phyloP scores from a whole-genome alignment of 257 asterid species.

The Przewalskia tangutica region DNA sequence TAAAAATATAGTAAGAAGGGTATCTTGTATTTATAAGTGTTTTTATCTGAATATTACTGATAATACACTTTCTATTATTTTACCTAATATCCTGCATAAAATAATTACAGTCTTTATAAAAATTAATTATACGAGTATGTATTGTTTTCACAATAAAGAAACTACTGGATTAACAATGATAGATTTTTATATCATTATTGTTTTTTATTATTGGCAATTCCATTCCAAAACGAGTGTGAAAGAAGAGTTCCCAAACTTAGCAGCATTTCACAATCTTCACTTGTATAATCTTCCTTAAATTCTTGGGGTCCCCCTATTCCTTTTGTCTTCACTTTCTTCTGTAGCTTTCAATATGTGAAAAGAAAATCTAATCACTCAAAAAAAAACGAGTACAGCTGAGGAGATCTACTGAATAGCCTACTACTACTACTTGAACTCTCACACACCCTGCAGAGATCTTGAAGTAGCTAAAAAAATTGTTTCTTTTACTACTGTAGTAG shows the following conservation, averaged over 20 bases:
- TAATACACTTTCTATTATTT: too few species aligned
- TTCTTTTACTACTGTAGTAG: constrained; percentile 26
- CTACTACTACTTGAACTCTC: background rate
- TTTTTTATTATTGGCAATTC: background rate
- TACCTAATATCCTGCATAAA: too few species aligned
- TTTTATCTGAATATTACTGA: too few species aligned
- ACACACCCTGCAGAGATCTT: background rate
- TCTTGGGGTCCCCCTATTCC: background rate
- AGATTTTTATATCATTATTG: background rate
- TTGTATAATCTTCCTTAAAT: constrained; percentile 14
- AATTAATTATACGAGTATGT: too few species aligned
- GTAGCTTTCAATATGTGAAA: constrained; percentile 5
- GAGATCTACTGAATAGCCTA: constrained; percentile 20
- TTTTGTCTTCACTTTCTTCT: background rate
- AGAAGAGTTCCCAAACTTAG: background rate
- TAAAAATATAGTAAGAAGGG: too few species aligned
- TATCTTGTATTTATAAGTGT: too few species aligned
- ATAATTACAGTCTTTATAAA: too few species aligned
- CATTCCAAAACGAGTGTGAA: background rate
- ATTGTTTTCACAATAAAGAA: too few species aligned
- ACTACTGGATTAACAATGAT: background rate
- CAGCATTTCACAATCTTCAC: background rate
- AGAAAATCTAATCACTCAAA: background rate
- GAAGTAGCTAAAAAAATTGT: constrained; percentile 40
- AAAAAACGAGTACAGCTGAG: background rate